phyloP scores from a whole-genome alignment of 441 rosid genomes.

The Aquilaria agallochum region DNA sequence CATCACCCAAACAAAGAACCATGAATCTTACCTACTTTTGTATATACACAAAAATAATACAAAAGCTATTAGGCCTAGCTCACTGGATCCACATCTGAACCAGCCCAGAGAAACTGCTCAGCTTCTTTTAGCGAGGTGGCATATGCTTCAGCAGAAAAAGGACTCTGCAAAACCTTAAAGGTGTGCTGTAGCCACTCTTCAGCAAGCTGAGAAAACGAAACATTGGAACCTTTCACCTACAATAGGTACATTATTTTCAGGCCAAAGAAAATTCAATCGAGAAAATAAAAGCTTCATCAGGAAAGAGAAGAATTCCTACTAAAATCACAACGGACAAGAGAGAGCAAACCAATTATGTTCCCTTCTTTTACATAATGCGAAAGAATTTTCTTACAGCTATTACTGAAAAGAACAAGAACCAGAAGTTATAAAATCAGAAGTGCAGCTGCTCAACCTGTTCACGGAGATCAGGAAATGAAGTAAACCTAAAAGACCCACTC shows the following conservation, averaged over 20 bases:
- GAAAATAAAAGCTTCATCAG: no score
- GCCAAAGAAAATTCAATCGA: no score
- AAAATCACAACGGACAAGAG: no score
- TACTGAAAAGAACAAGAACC: no score
- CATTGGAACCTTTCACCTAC: conserved; percentile 60
- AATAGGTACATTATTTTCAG: background rate
- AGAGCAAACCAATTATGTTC: no score
- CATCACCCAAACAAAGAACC: conserved; percentile 15
- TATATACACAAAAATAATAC: conserved; percentile 4
- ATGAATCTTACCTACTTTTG: conserved; percentile 3
- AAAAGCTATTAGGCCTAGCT: conserved; percentile 29
- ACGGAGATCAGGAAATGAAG: no score
- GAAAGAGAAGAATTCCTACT: no score
- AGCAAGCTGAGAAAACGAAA: conserved; percentile 60
- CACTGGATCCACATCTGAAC: conserved; percentile 86
- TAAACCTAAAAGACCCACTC: no score
- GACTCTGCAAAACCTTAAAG: conserved; percentile 35
- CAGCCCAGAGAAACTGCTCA: conserved; percentile 99
- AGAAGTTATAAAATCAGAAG: no score
- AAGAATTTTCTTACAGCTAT: no score
- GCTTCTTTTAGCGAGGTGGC: conserved; percentile 64
- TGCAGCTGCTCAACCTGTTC: no score
- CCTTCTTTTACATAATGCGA: no score
- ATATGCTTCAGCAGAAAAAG: conserved; percentile 54
- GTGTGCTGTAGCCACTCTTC: conserved; percentile 67